Base-by-base conservation (phyloP, 2,329 filamentous ascomycete species). In the Metarhizium brunneum region DNA sequence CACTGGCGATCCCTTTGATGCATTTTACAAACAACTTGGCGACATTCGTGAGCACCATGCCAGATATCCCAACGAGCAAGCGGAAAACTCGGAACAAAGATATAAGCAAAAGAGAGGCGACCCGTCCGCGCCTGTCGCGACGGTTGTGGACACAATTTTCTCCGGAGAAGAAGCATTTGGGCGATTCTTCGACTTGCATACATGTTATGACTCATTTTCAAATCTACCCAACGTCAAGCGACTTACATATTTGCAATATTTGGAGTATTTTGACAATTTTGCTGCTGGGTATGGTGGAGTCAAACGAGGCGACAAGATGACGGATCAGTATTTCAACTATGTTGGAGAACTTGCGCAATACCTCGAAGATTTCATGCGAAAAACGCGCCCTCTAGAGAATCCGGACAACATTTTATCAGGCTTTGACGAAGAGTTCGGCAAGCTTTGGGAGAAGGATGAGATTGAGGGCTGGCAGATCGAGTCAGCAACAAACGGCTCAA, bases 131-230 rank as follows among this genome's bases (percentile, higher is more conserved):
- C 75, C 79, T 1, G 71, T 82, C 55, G 78, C 81, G 4, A 83
- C 82, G 47, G 83, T 92, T 53, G 86, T 96, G 50, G 92, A 97
- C 66, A 84, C 84, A 56, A 87, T 97, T 76, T 99, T 99, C 71
- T 95, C 91, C 0, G 94, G 94, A 59, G 95, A 99, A 71, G 94
- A 99, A 70, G 87, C 87, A 0, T 96, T 88, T 65, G 94, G 94
- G 47, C 87, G 90, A 63, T 99, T 90, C 71, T 88, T 99, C 65
- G 94, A 99, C 69, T 74, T 99, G 50, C 92, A 87, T 18, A 81
- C 78, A 43, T 82, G 85, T 62, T 92, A 97, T 71, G 92, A 97
- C 66, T 79, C 87, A 14, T 99, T 91, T 67, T 79, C 96, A 58
- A 99, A 99, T 67, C 78, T 99, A 8, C 88, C 90, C 2, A 86